A percentile compares a stretch with the other conserved stretches of the same genome.
These are phyloP conservation scores for Verticillium tricorpus DNA, from an alignment of 2,329 filamentous ascomycete genomes.

Conservation along the genomic window DNA sequence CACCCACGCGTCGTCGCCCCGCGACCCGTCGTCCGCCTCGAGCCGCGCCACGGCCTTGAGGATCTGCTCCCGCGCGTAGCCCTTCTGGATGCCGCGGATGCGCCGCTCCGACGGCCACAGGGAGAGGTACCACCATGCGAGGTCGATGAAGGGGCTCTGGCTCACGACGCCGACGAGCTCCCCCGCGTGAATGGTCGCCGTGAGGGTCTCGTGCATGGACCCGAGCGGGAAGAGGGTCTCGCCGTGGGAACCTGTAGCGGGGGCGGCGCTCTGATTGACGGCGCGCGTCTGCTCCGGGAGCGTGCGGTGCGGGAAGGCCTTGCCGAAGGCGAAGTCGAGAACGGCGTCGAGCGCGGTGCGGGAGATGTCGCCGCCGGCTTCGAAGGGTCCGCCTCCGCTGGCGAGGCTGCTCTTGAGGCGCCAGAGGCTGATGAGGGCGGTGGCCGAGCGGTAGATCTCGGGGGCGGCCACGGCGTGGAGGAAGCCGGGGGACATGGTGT, in stretches of 20 bases:
- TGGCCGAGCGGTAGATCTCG: constrained; percentile 23
- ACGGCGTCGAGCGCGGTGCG: constrained; percentile 25
- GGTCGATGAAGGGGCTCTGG: neutral
- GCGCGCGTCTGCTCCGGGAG: neutral
- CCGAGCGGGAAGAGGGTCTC: neutral
- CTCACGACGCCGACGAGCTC: constrained; percentile 1
- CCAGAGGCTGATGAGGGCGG: constrained; percentile 28
- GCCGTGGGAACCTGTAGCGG: neutral
- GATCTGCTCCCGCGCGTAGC: constrained; percentile 2
- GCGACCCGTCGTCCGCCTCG: neutral
- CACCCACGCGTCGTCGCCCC: constrained; percentile 1
- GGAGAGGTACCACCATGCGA: constrained; percentile 6
- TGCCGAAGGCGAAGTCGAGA: constrained; percentile 23
- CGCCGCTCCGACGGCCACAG: neutral
- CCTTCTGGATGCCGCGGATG: neutral
- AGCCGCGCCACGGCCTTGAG: constrained; percentile 3
- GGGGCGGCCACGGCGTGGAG: constrained; percentile 26
- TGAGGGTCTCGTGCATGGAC: constrained; percentile 6
- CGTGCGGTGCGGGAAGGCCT: neutral
- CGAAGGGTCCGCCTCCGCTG: constrained; percentile 21
- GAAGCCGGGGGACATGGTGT: constrained; percentile 31
- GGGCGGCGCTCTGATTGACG: neutral
- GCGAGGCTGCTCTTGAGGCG: constrained; percentile 24
- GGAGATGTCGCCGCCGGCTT: constrained; percentile 22
- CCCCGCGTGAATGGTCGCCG: constrained; percentile 7